Evolutionary conservation across 495 filamentous ascomycete species (phyloP), one percentile per base, ranked within the genome.

Genomic region (Hyaloscypha variabilis): DNA sequence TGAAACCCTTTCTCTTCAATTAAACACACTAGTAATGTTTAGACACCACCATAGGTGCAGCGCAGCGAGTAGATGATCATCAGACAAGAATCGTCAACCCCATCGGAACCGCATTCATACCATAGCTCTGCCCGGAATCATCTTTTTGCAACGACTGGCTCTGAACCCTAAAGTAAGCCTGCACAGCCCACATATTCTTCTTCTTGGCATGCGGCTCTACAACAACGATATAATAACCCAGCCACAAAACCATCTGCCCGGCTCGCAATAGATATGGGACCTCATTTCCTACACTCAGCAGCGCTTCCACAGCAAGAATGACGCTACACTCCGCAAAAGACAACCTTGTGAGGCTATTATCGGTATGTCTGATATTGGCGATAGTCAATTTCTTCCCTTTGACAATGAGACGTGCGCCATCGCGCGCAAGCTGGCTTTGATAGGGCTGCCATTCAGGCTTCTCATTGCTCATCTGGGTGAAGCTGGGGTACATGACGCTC

Each of bases 381-480:
- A 58, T 34, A 19, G 25, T 58, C 19, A 58, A n/a, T 21, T 17
- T 58, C 28, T 58, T 58, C n/a, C 8, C 54, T 26, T 30, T 58
- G 19, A 58, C 26, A 58, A 58, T 58, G 6, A 58, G 26, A 21
- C 23, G n/a, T 21, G 19, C n/a, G 25, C 30, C 30, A 28, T 58
- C 54, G 3, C 28, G 23, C 14, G 26, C 25, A 21, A 58, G 26
- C 21, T 58, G 54, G 30, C 26, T 58, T 58, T 58, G 54, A 28
- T 58, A 58, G 0, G 25, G 26, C n/a, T 58, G 54, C 54, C 30
- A 58, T 21, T 58, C 30, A 30, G 54, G 54, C 29, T 34, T 58
- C 25, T 58, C 30, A 11, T 34, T 34, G n/a, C 8, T 30, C 30
- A 28, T 30, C 6, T 58, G 25, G 8, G 54, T 34, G 28, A 58